Evolutionary conservation across 352 stramenopile species (phyloP), one percentile per base, ranked within the genome.

Genomic region (Phytophthora podocarpi): DNA sequence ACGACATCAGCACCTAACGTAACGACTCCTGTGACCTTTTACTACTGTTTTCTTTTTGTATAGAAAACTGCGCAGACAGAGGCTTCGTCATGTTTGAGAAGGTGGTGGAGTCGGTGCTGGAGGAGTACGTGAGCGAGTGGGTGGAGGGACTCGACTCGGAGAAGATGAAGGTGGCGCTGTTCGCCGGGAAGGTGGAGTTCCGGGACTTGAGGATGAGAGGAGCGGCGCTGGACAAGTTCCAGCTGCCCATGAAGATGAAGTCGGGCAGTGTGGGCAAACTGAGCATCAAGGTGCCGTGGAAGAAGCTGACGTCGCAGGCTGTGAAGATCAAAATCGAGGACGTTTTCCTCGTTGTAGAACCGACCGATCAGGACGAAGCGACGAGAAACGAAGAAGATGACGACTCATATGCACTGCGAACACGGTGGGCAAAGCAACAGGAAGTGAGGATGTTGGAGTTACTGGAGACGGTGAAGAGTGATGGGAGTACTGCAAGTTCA

Each of bases 91-190:
- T 96, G 87, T 91, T 96, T 68, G 85, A 94, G 68, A 92, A 90
- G 54, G 74, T 93, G 8, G 72, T 95, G 50, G 85, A 95, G 49
- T 90, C 85, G 18, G 79, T 95, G 37, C 59, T 95, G 36, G 87
- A 90, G 55, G 85, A 95, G 73, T 94, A 95, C 54, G 76, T 95
- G 42, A 93, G 81, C 10, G 85, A 91, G 64, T 95, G 87, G 83
- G 74, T 95, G 57, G 87, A 94, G 28, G 87, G 83, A 0, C 72
- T 95, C 34, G 85, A 95, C 54, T 82, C 85, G 35, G 83, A 94
- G 78, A 92, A 93, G 70, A 95, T 94, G 82, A 92, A 92, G 65
- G 67, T 95, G 49, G 87, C 78, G 32, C 64, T 95, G 28, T 94
- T 94, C 46, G 72, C 83, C 20, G 85, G 87, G 12, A 93, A 93